Percentiles rank a stretch among this genome's conserved stretches.
Conservation (phyloP, 305 asterid genomes). For the Stenogyne calaminthoides region DNA sequence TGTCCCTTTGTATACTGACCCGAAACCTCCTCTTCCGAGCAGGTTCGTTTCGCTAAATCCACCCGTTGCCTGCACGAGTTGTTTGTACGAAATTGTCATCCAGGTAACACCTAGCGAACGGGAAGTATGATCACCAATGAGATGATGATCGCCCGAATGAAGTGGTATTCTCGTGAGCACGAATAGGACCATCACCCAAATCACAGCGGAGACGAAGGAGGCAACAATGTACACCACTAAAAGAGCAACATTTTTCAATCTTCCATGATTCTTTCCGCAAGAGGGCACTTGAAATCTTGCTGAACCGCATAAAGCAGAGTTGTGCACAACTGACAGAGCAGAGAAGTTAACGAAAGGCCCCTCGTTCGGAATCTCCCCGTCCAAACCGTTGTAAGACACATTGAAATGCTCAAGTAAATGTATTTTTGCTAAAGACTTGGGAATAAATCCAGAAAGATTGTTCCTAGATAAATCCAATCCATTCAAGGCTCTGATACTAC, state of each 20-base stretch:
- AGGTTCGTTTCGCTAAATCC: too few relatives aligned
- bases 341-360: constrained; percentile 23
- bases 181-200: neutral
- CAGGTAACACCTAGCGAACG: too few relatives aligned
- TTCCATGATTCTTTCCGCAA: neutral
- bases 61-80: too few relatives aligned
- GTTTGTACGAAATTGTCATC: too few relatives aligned
- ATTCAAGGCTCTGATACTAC: neutral
- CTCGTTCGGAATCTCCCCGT: constrained; percentile 25
- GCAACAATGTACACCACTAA: neutral
- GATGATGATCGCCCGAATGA: too few relatives aligned
- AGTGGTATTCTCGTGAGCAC: neutral
- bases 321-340: neutral
- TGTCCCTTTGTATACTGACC: too few relatives aligned
- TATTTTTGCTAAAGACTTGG: constrained; percentile 19
- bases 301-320: neutral
- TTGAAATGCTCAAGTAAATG: constrained; percentile 1
- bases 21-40: too few relatives aligned
- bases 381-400: constrained; percentile 24
- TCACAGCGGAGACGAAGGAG: neutral
- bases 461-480: constrained; percentile 28
- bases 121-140: neutral
- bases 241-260: neutral
- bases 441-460: constrained; percentile 15
- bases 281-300: neutral